phyloP scores from a whole-genome alignment of 345 rosid genomes.

The Lepidium sativum region DNA sequence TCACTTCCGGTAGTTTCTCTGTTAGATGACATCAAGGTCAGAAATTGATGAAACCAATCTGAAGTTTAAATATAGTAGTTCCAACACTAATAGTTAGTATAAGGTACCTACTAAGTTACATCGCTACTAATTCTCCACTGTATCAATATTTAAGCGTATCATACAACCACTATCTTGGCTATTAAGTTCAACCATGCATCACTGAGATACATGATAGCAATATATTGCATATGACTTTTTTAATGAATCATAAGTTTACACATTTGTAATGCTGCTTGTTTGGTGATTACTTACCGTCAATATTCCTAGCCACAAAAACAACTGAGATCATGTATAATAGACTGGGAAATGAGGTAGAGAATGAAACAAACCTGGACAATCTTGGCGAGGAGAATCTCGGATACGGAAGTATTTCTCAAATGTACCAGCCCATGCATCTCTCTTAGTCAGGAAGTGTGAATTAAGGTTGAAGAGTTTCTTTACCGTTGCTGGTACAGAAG shows the following conservation, averaged over 20 bases:
- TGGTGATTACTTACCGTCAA: not conserved
- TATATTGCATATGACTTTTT: not conserved
- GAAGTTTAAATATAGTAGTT: not conserved
- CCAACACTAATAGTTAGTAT: not conserved
- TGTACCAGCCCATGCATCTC: conserved; percentile 99
- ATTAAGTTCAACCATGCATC: not conserved
- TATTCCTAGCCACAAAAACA: not conserved
- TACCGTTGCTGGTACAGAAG: conserved; percentile 94
- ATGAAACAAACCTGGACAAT: conserved; percentile 79
- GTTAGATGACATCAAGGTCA: conserved; percentile 2
- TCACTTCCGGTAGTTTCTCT: conserved; percentile 78
- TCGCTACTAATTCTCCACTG: not conserved
- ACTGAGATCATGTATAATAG: not conserved
- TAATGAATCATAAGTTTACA: not conserved
- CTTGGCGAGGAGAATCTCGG: conserved; percentile 76
- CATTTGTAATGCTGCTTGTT: not conserved
- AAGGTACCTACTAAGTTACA: not conserved
- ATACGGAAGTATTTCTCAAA: conserved; percentile 66
- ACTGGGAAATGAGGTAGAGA: not conserved
- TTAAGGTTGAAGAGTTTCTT: conserved; percentile 90
- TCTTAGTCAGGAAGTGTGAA: conserved; percentile 82
- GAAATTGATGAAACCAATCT: not conserved
- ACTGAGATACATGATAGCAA: not conserved
- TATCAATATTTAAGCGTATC: not conserved
- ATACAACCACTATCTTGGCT: not conserved